Evolutionary conservation across 495 filamentous ascomycete species (phyloP).

Genomic region (Daldinia bambusicola): DNA sequence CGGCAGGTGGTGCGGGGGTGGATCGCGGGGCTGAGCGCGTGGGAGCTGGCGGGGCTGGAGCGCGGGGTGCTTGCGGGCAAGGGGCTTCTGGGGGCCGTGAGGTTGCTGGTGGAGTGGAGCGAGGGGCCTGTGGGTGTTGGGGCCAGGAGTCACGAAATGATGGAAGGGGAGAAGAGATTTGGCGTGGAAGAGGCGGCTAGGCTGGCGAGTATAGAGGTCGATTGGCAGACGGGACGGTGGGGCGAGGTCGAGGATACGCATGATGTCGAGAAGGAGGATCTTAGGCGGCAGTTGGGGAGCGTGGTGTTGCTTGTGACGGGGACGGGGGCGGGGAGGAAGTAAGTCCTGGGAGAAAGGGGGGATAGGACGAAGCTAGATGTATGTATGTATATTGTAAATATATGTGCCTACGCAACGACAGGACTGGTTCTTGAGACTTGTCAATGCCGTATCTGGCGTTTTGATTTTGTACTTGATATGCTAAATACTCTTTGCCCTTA

Average conservation of each 20-base stretch:
- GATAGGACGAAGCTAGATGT: not conserved
- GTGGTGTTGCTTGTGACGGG: slow-evolving; percentile 81
- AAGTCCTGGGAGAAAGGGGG: not conserved
- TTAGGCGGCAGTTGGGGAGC: slow-evolving; percentile 88
- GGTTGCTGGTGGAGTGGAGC: slow-evolving; percentile 90
- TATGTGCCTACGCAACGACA: not conserved
- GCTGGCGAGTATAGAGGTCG: slow-evolving; percentile 83
- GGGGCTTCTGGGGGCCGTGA: slow-evolving; percentile 78
- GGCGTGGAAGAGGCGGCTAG: slow-evolving; percentile 78
- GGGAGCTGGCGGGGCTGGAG: slow-evolving; percentile 89
- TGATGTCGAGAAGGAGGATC: slow-evolving; percentile 94
- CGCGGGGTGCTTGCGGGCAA: slow-evolving; percentile 84
- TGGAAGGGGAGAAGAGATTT: slow-evolving; percentile 51
- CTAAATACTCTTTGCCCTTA: too few relatives aligned
- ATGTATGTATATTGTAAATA: not conserved
- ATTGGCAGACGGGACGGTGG: slow-evolving; percentile 91
- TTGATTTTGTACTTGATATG: too few relatives aligned
- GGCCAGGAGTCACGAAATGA: too few relatives aligned
- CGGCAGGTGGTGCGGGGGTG: slow-evolving; percentile 80
- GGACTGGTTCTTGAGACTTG: too few relatives aligned
- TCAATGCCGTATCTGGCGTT: too few relatives aligned
- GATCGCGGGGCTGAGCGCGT: slow-evolving; percentile 74
- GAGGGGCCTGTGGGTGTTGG: slow-evolving; percentile 67
- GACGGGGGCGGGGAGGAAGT: slow-evolving; percentile 51
- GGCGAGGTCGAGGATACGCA: slow-evolving; percentile 98